Base-by-base conservation (phyloP, 768 basidiomycete genomes). In the Psilocybe azurescens region DNA sequence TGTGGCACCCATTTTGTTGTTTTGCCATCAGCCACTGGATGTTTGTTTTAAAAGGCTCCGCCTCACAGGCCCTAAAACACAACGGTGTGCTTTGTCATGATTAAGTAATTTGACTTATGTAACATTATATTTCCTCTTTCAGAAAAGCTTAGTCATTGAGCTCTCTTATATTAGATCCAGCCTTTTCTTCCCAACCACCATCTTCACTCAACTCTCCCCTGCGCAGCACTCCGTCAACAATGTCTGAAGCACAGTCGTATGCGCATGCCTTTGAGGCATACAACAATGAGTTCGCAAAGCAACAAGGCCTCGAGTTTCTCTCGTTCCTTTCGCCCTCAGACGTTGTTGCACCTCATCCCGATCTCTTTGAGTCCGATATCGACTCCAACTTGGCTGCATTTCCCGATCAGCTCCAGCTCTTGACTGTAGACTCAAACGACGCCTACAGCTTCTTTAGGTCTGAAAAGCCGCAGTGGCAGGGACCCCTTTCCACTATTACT, bases 351-450 rank as follows among this genome's bases (percentile, higher is more conserved):
- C 90, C 91, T 48, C 86, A 89, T 71, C 89, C 90, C 63, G 91
- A 93, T 81, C 82, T 87, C 65, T 94, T 94, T 78, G 93, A 94
- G 73, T 84, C 84, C 55, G 93, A 94, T 77, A 84, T 94, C 70
- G 92, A 93, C 76, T 80, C 79, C 36, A 84, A 79, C 77, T 85
- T 91, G 69, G 86, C 86, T 68, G 86, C 83, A 48, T 84, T 88
- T 72, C 86, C 89, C 78, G 83, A 87, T 73, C 81, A 86, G 70
- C 80, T 86, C 59, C 85, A 88, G 72, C 81, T 87, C 64, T 79
- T 87, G 66, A 83, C 85, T 68, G 85, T 90, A 63, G 86, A 86
- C 73, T 83, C 81, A 65, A 85, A 83, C 77, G 85, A 86, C 76
- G 80, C 86, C 60, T 90, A 88, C 79, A 79, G 82, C 67, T 83